Conservation (phyloP, 495 filamentous ascomycete genomes). For the Cudoniella acicularis region DNA sequence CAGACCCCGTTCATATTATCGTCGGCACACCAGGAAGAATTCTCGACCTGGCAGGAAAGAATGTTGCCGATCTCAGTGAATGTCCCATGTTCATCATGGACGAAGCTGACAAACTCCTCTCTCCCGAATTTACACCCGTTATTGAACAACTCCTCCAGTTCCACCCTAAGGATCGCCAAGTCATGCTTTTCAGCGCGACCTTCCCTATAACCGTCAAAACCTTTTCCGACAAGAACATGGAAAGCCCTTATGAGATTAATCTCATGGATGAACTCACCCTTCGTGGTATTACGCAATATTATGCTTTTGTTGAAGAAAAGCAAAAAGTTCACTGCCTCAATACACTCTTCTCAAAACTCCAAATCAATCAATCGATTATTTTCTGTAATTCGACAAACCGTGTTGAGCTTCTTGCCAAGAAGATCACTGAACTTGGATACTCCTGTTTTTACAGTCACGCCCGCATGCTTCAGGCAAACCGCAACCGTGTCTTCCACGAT, state of each 20-base stretch:
- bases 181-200: constrained; percentile 98
- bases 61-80: constrained; percentile 91
- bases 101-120: constrained; percentile 95
- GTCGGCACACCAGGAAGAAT: constrained; percentile 97
- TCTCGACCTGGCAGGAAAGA: constrained; percentile 89
- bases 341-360: constrained; percentile 96
- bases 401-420: constrained; percentile 95
- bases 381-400: constrained; percentile 99
- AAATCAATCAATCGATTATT: constrained; percentile 99
- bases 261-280: constrained; percentile 99
- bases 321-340: constrained; percentile 99
- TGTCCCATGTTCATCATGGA: constrained; percentile 99
- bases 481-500: constrained; percentile 98
- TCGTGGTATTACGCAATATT: constrained; percentile 97
- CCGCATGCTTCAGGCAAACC: constrained; percentile 94
- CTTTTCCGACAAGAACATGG: constrained; percentile 98
- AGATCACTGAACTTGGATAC: constrained; percentile 98
- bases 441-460: constrained; percentile 99
- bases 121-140: constrained; percentile 92
- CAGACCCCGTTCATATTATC: constrained; percentile 93
- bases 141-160: constrained; percentile 93
- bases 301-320: constrained; percentile 98
- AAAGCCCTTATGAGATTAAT: constrained; percentile 94
- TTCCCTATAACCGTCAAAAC: constrained; percentile 94
- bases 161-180: constrained; percentile 92